These are phyloP conservation scores for Yamadazyma kitorensis DNA, from an alignment of 805 yeast species.

Conservation along the genomic window DNA sequence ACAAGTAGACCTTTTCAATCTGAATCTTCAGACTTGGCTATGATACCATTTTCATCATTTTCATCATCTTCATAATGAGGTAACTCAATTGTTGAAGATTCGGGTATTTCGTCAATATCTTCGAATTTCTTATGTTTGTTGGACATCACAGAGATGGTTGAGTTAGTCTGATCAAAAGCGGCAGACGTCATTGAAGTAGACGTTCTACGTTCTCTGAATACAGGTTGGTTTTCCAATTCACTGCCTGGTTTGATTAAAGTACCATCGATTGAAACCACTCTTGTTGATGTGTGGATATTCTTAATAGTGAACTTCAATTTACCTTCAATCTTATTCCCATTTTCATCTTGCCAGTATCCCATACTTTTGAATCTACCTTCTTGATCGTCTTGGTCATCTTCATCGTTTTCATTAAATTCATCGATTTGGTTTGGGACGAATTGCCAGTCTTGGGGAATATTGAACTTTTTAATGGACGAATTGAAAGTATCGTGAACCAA, in stretches of 20 bases:
- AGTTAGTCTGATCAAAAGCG: constrained; percentile 8
- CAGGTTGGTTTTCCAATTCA: constrained; percentile 55
- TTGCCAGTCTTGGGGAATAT: constrained; percentile 83
- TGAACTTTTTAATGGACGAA: constrained; percentile 82
- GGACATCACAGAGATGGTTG: neutral
- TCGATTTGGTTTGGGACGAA: constrained; percentile 80
- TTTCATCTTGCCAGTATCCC: constrained; percentile 86
- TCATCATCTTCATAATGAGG: no score
- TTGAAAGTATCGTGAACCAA: constrained; percentile 91
- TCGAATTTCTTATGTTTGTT: constrained; percentile 48
- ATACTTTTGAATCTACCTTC: constrained; percentile 46
- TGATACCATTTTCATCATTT: no score
- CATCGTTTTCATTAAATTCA: constrained; percentile 22
- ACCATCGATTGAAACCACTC: constrained; percentile 86
- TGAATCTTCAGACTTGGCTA: no score
- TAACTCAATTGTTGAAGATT: no score
- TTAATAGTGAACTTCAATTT: constrained; percentile 75
- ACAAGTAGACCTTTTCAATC: no score
- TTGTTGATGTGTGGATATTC: constrained; percentile 71
- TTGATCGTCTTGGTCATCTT: constrained; percentile 13
- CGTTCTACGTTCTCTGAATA: constrained; percentile 38
- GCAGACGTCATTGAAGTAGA: constrained; percentile 16
- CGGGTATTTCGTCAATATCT: constrained; percentile 26
- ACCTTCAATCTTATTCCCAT: constrained; percentile 76
- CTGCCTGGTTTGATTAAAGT: constrained; percentile 62